Conservation (phyloP, 768 basidiomycete genomes). For the Leucocoprinus sp. region DNA sequence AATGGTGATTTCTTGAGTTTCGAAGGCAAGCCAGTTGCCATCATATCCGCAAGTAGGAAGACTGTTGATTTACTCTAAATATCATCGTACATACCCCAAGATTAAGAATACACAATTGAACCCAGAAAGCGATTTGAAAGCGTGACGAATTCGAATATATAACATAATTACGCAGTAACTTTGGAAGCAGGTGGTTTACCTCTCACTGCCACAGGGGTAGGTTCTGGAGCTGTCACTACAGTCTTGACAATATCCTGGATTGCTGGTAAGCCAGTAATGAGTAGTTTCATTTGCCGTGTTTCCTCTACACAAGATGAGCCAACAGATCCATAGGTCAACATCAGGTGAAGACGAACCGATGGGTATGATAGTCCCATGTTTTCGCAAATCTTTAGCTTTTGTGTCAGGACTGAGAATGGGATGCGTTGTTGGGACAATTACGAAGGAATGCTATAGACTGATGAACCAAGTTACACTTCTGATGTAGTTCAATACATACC, state of each 20-base stretch:
- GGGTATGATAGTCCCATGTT: constrained; percentile 56
- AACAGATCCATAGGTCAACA: background rate
- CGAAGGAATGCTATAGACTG: constrained; percentile 57
- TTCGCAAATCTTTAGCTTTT: constrained; percentile 39
- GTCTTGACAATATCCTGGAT: constrained; percentile 51
- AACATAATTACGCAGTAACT: background rate
- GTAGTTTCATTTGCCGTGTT: constrained; percentile 66
- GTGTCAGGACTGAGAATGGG: constrained; percentile 35
- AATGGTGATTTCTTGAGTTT: constrained; percentile 30
- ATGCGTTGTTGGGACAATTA: constrained; percentile 62
- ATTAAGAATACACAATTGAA: constrained; percentile 1
- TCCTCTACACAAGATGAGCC: constrained; percentile 37
- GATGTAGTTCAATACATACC: constrained; percentile 27
- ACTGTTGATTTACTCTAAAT: constrained; percentile 10
- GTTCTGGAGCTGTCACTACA: background rate
- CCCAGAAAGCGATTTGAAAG: constrained; percentile 7
- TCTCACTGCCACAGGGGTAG: background rate
- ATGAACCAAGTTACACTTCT: background rate
- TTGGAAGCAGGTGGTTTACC: constrained; percentile 1
- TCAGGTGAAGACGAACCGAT: constrained; percentile 38
- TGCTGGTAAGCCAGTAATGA: constrained; percentile 54
- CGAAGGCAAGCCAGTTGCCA: constrained; percentile 30
- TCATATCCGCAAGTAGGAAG: constrained; percentile 22
- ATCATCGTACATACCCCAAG: constrained; percentile 7
- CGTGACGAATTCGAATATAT: background rate